A percentile compares a stretch with the other conserved stretches of the same genome.
Evolutionary conservation across 2,329 filamentous ascomycete genomes (phyloP).

Genomic region (Trichoderma sp.): DNA sequence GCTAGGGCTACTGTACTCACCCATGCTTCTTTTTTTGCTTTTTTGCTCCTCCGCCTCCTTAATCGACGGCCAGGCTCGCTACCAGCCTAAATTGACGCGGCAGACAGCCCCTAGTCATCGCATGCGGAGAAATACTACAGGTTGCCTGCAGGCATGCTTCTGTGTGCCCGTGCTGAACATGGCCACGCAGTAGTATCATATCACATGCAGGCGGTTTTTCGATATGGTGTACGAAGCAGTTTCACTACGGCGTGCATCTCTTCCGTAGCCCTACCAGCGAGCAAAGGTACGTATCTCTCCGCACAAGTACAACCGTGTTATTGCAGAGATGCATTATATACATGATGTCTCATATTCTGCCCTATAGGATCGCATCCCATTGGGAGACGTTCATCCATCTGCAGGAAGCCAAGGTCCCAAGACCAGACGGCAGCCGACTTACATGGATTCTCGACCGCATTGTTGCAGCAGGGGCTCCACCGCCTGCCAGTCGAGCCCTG

Average conservation of each 20-base stretch:
- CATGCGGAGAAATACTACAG: slow-evolving; percentile 20
- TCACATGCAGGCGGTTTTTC: slow-evolving; percentile 16
- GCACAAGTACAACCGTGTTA: neutral
- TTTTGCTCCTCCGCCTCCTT: slow-evolving; percentile 6
- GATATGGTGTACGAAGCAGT: slow-evolving; percentile 12
- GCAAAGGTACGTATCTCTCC: neutral
- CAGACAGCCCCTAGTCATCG: neutral
- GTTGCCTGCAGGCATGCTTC: slow-evolving; percentile 18
- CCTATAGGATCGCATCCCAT: slow-evolving; percentile 15
- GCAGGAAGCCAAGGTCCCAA: slow-evolving; percentile 4
- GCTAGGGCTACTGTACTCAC: neutral
- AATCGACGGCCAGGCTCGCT: slow-evolving; percentile 5
- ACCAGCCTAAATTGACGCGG: slow-evolving; percentile 11
- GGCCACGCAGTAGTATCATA: slow-evolving; percentile 25
- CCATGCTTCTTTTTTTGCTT: neutral
- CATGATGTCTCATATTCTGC: neutral
- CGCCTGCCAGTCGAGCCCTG: slow-evolving; percentile 41
- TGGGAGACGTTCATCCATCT: slow-evolving; percentile 16
- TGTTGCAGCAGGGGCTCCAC: slow-evolving; percentile 36
- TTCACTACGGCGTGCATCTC: neutral
- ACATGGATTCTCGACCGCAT: slow-evolving; percentile 31
- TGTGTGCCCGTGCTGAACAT: slow-evolving; percentile 23
- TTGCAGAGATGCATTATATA: slow-evolving; percentile 11
- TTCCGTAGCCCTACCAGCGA: slow-evolving; percentile 1
- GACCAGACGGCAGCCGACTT: neutral